phyloP scores from a whole-genome alignment of 208 protist genomes.

The Leishmania arabica region DNA sequence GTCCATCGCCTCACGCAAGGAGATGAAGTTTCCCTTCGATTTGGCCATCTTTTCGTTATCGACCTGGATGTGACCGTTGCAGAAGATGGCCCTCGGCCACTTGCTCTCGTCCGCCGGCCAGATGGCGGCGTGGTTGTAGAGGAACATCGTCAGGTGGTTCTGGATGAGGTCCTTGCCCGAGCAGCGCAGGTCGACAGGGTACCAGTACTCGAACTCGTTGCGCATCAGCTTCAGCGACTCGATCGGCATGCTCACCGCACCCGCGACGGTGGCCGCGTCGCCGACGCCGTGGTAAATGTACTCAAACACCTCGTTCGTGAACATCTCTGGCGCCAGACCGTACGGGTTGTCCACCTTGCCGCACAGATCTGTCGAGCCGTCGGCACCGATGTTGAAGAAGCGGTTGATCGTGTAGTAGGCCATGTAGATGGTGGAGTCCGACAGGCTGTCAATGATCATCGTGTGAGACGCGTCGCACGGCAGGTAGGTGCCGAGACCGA shows the following conservation, averaged over 20 bases:
- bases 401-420: constrained; percentile 99
- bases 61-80: constrained; percentile 99
- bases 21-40: constrained; percentile 99
- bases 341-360: constrained; percentile 63
- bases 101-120: constrained; percentile 81
- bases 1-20: constrained; percentile 87
- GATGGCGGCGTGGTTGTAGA: constrained; percentile 99
- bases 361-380: constrained; percentile 54
- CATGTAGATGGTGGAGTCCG: constrained; percentile 99
- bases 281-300: constrained; percentile 93
- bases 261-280: constrained; percentile 54
- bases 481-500: constrained; percentile 98
- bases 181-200: constrained; percentile 99
- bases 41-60: constrained; percentile 99
- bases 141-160: constrained; percentile 99
- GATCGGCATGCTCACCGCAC: constrained; percentile 55
- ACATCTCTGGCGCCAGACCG: constrained; percentile 93
- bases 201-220: constrained; percentile 99
- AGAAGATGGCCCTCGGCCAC: constrained; percentile 95
- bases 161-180: constrained; percentile 99
- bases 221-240: constrained; percentile 88
- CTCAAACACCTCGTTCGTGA: constrained; percentile 95
- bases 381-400: constrained; percentile 91
- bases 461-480: constrained; percentile 93
- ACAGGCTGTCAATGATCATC: constrained; percentile 99